A percentile compares a stretch with the other conserved stretches of the same genome.
These are phyloP conservation scores for Arabidopsis thaliana DNA, from an alignment of 345 rosid genomes.

Conservation along the genomic window TAIR10.1 NC_003076.8:19220001-19220500, in stretches of 20 bases:
- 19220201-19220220: neutral
- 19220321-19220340: constrained; percentile 31
- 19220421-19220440: constrained; percentile 17
- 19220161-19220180: constrained; percentile 5
- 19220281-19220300: constrained; percentile 22
- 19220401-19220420: constrained; percentile 18
- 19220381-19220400: neutral
- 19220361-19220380: constrained; percentile 34
- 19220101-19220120: neutral
- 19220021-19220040: neutral
- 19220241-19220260: constrained; percentile 25
- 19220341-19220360: constrained; percentile 36
- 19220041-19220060: neutral
- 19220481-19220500: constrained; percentile 18
- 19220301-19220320: constrained; percentile 44
- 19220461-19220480: constrained; percentile 42
- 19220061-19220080: neutral
- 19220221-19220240: neutral
- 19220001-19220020: neutral
- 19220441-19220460: neutral
- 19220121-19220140: neutral
- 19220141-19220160: neutral
- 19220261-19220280: constrained; percentile 31
- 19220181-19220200: neutral
- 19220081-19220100: neutral